Conservation (phyloP, 129 eudicot species). For the Centella asiatica region DNA sequence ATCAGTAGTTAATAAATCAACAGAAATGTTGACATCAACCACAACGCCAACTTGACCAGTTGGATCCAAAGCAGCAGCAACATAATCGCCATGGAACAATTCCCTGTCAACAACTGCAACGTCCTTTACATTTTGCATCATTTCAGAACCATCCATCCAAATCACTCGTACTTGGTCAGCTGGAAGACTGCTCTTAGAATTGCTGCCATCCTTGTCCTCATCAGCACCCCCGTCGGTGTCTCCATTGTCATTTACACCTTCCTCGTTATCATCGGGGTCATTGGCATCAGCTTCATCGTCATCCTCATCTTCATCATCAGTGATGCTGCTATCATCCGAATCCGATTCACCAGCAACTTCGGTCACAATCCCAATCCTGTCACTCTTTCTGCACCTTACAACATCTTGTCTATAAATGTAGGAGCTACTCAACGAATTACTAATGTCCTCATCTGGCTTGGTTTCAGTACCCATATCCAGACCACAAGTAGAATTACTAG, state of each 20-base stretch:
- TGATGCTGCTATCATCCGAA: conserved; percentile 59
- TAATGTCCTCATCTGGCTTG: conserved; percentile 28
- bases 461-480: conserved; percentile 17
- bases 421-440: conserved; percentile 23
- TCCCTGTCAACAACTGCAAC: conserved; percentile 76
- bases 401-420: conserved; percentile 84
- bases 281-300: conserved; percentile 30
- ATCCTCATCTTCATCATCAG: conserved; percentile 64
- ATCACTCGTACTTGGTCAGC: conserved; percentile 84
- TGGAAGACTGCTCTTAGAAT: conserved; percentile 34
- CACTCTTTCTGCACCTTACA: conserved; percentile 59
- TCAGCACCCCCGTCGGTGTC: conserved; percentile 25
- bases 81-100: conserved; percentile 87
- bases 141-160: conserved; percentile 88
- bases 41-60: conserved; percentile 92
- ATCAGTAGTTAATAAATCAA: conserved; percentile 61
- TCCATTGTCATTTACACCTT: conserved; percentile 24
- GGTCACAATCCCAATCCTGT: conserved; percentile 70
- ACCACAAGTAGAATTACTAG: conserved; percentile 11
- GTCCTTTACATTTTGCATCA: conserved; percentile 48
- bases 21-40: conserved; percentile 58
- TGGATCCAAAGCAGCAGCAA: conserved; percentile 75
- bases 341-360: conserved; percentile 94
- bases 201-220: conserved; percentile 18
- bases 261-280: conserved; percentile 31